phyloP scores from a whole-genome alignment of 2,329 filamentous ascomycete genomes.

The Rhinocladiella similis region DNA sequence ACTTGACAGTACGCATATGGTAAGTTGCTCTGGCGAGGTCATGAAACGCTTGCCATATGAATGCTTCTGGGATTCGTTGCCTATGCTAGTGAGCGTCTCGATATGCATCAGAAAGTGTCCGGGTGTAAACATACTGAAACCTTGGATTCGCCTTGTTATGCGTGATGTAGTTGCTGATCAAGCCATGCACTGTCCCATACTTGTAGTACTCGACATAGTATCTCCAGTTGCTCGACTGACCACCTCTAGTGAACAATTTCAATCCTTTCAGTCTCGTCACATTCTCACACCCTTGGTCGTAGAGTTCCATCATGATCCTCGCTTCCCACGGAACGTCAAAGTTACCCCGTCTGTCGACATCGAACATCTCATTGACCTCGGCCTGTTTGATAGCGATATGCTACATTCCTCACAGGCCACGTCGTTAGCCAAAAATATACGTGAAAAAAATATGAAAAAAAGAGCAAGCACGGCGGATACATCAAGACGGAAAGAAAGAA shows the following conservation, averaged over 20 bases:
- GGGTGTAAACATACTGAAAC: background rate
- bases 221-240: slow-evolving; percentile 10
- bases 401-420: background rate
- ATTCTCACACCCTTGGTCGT: slow-evolving; percentile 14
- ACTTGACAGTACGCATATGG: slow-evolving; percentile 16
- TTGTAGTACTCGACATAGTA: slow-evolving; percentile 18
- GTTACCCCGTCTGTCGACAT: slow-evolving; percentile 6
- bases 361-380: slow-evolving; percentile 4
- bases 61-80: slow-evolving; percentile 20
- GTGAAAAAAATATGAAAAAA: too few species aligned
- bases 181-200: slow-evolving; percentile 12
- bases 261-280: slow-evolving; percentile 8
- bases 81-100: too few species aligned
- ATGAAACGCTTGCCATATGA: slow-evolving; percentile 22
- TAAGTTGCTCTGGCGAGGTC: slow-evolving; percentile 15
- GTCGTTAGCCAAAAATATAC: too few species aligned
- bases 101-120: too few species aligned
- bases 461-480: too few species aligned
- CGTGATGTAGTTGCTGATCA: slow-evolving; percentile 12
- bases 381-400: slow-evolving; percentile 22
- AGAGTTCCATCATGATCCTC: slow-evolving; percentile 10
- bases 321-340: slow-evolving; percentile 17
- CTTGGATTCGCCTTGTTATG: background rate
- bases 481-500: background rate
- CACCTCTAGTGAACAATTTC: slow-evolving; percentile 6